These are phyloP conservation scores for Xerocomus brunneocitrinus DNA, from an alignment of 768 basidiomycete species.

Conservation along the genomic window DNA sequence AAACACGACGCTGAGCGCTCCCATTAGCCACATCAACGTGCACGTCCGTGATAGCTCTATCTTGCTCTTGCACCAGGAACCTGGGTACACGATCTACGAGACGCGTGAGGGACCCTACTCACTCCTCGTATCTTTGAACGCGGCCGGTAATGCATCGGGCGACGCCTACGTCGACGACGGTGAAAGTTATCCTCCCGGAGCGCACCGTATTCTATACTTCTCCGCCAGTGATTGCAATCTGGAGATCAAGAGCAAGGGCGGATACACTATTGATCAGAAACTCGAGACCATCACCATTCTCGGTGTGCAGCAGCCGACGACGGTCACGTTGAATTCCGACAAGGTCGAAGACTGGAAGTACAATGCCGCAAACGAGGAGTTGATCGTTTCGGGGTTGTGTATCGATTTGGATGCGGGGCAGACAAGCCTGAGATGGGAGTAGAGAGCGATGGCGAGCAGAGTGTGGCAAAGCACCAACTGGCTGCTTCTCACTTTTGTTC, in stretches of 20 bases:
- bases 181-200: constrained; percentile 10
- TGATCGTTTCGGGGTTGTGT: constrained; percentile 37
- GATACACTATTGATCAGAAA: constrained; percentile 36
- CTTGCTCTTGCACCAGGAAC: constrained; percentile 56
- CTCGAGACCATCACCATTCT: constrained; percentile 55
- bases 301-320: constrained; percentile 44
- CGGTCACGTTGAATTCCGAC: constrained; percentile 38
- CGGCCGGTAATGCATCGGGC: constrained; percentile 50
- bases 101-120: constrained; percentile 59
- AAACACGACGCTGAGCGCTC: constrained; percentile 54
- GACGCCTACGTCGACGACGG: constrained; percentile 70
- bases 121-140: constrained; percentile 54
- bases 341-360: constrained; percentile 38
- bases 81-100: constrained; percentile 65
- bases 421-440: constrained; percentile 35
- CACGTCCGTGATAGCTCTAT: constrained; percentile 67
- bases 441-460: neutral
- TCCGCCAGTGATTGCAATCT: constrained; percentile 21
- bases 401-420: constrained; percentile 40
- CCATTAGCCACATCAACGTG: constrained; percentile 71
- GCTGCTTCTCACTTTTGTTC: no score
- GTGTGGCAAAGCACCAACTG: no score
- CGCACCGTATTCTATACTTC: neutral
- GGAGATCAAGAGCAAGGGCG: constrained; percentile 32
- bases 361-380: constrained; percentile 33